phyloP scores from a whole-genome alignment of 768 basidiomycete genomes.

The Podaxis sp. region DNA sequence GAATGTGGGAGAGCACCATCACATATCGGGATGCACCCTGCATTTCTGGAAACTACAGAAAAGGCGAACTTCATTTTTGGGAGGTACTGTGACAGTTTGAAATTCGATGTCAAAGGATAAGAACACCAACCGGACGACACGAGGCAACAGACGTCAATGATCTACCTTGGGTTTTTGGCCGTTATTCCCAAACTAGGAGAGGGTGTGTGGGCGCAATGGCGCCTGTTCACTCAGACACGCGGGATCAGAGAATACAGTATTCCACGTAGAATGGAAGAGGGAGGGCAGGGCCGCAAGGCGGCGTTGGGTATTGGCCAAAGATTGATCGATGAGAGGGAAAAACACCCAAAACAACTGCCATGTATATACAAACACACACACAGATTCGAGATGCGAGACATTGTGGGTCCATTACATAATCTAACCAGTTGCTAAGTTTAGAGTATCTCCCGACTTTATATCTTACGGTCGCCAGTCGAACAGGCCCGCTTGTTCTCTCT shows the following conservation, averaged over 20 bases:
- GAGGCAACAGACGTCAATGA: neutral
- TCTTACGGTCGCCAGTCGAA: constrained; percentile 11
- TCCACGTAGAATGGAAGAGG: neutral
- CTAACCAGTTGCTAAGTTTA: constrained; percentile 12
- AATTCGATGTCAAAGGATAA: constrained; percentile 1
- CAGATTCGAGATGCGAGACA: constrained; percentile 9
- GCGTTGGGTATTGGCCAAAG: neutral
- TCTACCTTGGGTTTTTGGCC: constrained; percentile 3
- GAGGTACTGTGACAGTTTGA: constrained; percentile 3
- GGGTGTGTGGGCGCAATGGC: neutral
- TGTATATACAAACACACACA: constrained; percentile 14
- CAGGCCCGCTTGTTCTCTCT: constrained; percentile 15
- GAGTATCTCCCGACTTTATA: constrained; percentile 8
- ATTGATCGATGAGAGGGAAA: constrained; percentile 6
- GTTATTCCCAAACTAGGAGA: neutral
- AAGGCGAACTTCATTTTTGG: neutral
- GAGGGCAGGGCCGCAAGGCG: neutral
- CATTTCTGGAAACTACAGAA: constrained; percentile 4
- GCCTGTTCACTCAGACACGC: neutral
- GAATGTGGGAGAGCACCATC: neutral
- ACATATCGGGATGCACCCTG: constrained; percentile 7
- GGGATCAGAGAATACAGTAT: neutral
- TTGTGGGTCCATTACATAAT: constrained; percentile 17
- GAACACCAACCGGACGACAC: neutral
- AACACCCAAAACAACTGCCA: constrained; percentile 5